A percentile compares a stretch with the other conserved stretches of the same genome.
Evolutionary conservation across 345 rosid genomes (phyloP).

Genomic region (Populus nigra): DNA sequence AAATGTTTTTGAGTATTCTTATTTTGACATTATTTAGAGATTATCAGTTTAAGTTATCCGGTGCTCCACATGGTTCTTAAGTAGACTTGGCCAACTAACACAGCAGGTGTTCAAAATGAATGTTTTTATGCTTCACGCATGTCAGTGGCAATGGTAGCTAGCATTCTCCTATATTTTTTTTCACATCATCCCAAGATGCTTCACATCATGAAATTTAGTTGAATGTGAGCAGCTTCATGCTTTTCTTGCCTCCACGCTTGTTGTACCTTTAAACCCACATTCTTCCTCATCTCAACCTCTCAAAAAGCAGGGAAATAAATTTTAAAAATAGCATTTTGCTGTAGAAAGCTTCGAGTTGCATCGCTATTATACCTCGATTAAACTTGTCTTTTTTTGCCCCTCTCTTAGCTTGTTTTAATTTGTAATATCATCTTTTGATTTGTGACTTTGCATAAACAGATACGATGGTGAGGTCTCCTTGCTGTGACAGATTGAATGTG

Average conservation of each 20-base stretch:
- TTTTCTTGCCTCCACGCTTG: constrained; percentile 40
- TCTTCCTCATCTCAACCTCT: constrained; percentile 17
- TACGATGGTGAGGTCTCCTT: constrained; percentile 31
- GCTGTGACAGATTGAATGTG: constrained; percentile 43
- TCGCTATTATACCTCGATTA: background rate
- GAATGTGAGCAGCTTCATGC: constrained; percentile 39
- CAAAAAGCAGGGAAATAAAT: background rate
- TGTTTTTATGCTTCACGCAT: background rate
- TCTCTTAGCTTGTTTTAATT: background rate
- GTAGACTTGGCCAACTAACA: background rate
- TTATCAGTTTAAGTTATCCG: too few relatives aligned
- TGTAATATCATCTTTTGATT: background rate
- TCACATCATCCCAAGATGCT: constrained; percentile 18
- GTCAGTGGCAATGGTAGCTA: background rate
- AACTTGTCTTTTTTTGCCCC: background rate
- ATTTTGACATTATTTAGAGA: too few relatives aligned
- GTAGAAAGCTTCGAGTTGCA: constrained; percentile 3
- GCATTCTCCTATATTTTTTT: background rate
- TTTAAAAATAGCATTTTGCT: background rate
- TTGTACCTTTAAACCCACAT: constrained; percentile 34
- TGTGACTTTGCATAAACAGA: background rate
- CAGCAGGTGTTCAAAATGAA: background rate
- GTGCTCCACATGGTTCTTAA: too few relatives aligned
- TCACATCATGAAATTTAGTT: constrained; percentile 38
- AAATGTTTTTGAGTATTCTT: too few relatives aligned